Conservation (phyloP, 2,329 filamentous ascomycete species). For the Aspergillus sojae region DNA sequence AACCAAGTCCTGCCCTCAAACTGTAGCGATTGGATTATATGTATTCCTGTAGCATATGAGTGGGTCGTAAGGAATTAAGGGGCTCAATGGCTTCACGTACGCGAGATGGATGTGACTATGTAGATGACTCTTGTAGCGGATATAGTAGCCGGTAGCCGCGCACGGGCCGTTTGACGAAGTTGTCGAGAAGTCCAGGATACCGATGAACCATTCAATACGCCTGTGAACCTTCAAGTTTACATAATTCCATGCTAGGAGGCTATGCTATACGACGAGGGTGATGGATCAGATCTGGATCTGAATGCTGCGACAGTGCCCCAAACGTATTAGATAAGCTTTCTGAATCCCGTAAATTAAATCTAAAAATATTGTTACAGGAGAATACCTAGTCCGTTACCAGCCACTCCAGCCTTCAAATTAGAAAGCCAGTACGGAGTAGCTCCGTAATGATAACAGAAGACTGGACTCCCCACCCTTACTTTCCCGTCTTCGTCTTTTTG, state of each 20-base stretch:
- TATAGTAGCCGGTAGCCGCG: background rate
- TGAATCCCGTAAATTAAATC: background rate
- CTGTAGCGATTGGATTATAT: background rate
- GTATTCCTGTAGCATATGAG: background rate
- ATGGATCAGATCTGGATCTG: background rate
- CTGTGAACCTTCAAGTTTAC: no score
- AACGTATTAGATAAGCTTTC: background rate
- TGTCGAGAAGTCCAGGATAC: background rate
- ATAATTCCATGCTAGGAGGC: background rate
- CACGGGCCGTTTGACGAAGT: background rate
- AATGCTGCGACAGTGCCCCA: background rate
- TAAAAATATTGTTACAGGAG: background rate
- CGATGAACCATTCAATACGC: no score
- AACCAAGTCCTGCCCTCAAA: no score
- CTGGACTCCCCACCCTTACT: constrained; percentile 3
- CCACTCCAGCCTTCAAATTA: no score
- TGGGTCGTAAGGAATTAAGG: background rate
- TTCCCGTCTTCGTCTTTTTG: background rate
- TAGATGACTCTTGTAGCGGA: background rate
- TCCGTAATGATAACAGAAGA: constrained; percentile 1
- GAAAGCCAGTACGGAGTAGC: background rate
- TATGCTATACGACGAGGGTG: background rate
- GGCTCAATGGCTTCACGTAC: background rate
- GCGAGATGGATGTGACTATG: background rate
- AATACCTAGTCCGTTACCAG: no score